Evolutionary conservation across 208 protist species (phyloP), one percentile per base, ranked within the genome.

Genomic region (Balamuthia mandrillaris): DNA sequence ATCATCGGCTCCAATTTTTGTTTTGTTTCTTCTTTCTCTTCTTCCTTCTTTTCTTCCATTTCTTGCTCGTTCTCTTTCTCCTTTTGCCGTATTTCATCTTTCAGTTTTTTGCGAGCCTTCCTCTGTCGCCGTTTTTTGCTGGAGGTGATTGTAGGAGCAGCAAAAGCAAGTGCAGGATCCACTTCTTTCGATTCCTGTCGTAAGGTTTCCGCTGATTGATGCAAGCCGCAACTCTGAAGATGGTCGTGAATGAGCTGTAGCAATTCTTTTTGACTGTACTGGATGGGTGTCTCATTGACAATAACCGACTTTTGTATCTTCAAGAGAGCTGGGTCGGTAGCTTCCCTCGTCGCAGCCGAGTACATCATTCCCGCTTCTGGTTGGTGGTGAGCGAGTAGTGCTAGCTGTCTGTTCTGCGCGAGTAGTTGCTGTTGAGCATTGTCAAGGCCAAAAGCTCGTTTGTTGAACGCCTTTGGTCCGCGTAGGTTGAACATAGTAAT

Each of bases 231-330:
- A n/a, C n/a, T n/a, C n/a, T n/a, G n/a, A 3, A 90, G 82, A 56
- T 89, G 75, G 37, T 90, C 60, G 56, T 90, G 83, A 42, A 90
- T 82, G 27, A 90, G 41, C 77, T 86, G 86, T 3, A 90, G 54
- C 5, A 90, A 60, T 44, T 90, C 87, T 3, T 77, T 82, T 10
- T 85, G 47, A 18, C 49, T 74, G 60, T 90, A 90, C 7, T 39
- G 78, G 24, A 90, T 89, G 27, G 21, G 49, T 3, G 87, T 90
- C 24, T 51, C 75, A 31, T 72, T 58, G 14, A 86, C 87, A 39
- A 90, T 90, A 18, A 37, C 51, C n/a, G 87, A 63, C 37, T 75
- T 52, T 58, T 90, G 86, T 7, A 90, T 42, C 21, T 79, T 41
- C 47, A 63, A 66, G 24, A 83, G 47, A 35, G 74, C 81, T 24